Base-by-base conservation (phyloP, 768 basidiomycete species). In the Rhodocollybia butyracea region DNA sequence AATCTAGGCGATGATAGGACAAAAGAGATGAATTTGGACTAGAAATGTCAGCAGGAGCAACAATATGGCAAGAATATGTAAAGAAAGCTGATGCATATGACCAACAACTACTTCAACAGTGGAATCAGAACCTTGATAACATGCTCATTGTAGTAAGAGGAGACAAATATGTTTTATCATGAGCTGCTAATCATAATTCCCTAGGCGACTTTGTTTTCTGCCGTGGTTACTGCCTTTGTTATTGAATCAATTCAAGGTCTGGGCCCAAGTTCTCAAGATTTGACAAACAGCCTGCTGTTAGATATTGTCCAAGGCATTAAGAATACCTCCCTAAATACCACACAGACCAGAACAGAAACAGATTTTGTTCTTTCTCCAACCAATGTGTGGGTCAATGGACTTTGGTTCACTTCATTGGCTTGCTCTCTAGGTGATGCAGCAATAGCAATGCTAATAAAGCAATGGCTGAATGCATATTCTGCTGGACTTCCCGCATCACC, bases 141-240 rank as follows among this genome's bases (percentile, higher is more conserved):
- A 57, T 57, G 51, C 57, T 57, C 10, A 54, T 57, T 26, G 50
- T 57, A 46, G 57, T 57, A n/a, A n/a, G n/a, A n/a, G n/a, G n/a
- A n/a, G n/a, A n/a, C n/a, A 46, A 38, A 51, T 11, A 30, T 8
- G 48, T 7, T 29, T n/a, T 31, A 31, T 56, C 41, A 2, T 45
- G n/a, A 31, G 46, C 15, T 55, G 38, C 10, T 31, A 41, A 10
- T 32, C 21, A 21, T 7, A 19, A 5, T 3, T 54, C 36, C 19
- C 15, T 42, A 57, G 57, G 57, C 57, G 38, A 54, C 51, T 46
- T 53, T 57, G 52, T 57, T 57, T 51, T 57, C 57, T 2, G 57
- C 51, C 7, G 51, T 57, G 51, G 50, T 57, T 26, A 57, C 57
- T n/a, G 57, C 57, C 32, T 57, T 57, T 57, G 45, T 53, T 27